A percentile compares a stretch with the other conserved stretches of the same genome.
phyloP scores from a whole-genome alignment of 805 yeast genomes.

The Cyberlindnera veronae region DNA sequence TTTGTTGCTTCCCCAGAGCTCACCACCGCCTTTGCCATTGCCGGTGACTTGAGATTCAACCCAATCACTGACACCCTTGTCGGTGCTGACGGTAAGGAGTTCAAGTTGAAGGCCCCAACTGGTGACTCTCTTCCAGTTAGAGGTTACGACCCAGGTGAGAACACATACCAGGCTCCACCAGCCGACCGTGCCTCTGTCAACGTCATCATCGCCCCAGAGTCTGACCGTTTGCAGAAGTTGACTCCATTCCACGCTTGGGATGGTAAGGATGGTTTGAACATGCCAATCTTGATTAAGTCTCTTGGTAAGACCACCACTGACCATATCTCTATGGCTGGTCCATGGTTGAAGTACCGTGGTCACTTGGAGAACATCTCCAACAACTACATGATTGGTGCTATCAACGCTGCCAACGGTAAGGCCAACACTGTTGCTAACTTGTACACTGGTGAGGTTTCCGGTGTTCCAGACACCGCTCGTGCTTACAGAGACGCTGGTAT shows the following conservation, averaged over 20 bases:
- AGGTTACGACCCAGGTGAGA: conserved; percentile 77
- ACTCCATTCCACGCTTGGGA: conserved; percentile 88
- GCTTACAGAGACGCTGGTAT: conserved; percentile 91
- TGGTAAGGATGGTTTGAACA: conserved; percentile 76
- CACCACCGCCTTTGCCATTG: conserved; percentile 94
- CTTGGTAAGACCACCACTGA: conserved; percentile 99
- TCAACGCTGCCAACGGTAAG: conserved; percentile 94
- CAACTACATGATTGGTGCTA: conserved; percentile 95
- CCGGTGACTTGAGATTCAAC: conserved; percentile 90
- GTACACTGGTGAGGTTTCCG: conserved; percentile 86
- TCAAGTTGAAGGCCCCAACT: conserved; percentile 73
- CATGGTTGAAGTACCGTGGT: conserved; percentile 97
- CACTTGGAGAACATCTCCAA: conserved; percentile 93
- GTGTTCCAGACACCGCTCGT: conserved; percentile 96
- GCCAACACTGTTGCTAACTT: conserved; percentile 93
- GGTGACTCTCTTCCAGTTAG: conserved; percentile 81
- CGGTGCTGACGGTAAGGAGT: conserved; percentile 64
- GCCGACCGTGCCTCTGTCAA: conserved; percentile 54
- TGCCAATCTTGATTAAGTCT: conserved; percentile 79
- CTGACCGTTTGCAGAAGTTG: conserved; percentile 86
- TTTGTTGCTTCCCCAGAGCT: conserved; percentile 97
- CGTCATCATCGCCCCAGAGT: conserved; percentile 76
- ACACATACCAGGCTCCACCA: conserved; percentile 76
- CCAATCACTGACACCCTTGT: conserved; percentile 84
- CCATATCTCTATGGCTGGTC: conserved; percentile 98